Evolutionary conservation across 2,329 filamentous ascomycete species (phyloP).

Genomic region (Ophiocordyceps camponoti-saundersi): DNA sequence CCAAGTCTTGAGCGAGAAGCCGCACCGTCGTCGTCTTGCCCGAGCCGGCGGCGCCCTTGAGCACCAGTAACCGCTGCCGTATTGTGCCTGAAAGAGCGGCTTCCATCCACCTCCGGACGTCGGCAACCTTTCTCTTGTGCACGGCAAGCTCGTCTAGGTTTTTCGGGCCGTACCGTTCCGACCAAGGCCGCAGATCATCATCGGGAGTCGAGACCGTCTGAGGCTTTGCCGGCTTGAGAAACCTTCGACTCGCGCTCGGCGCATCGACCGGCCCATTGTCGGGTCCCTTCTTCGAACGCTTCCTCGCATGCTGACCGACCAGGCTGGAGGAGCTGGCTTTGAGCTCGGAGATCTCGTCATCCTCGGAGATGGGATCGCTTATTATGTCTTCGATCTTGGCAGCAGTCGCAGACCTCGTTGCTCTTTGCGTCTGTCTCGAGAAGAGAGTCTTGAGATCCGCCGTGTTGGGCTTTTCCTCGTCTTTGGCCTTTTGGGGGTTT

Average conservation of each 20-base stretch:
- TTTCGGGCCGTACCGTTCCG: slow-evolving; percentile 62
- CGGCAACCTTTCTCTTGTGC: slow-evolving; percentile 82
- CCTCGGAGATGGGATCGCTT: slow-evolving; percentile 42
- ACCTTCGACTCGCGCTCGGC: slow-evolving; percentile 29
- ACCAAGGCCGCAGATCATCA: slow-evolving; percentile 62
- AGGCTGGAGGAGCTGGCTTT: slow-evolving; percentile 34
- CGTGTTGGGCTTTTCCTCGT: slow-evolving; percentile 33
- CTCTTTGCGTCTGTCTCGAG: slow-evolving; percentile 40
- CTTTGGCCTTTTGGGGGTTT: slow-evolving; percentile 22
- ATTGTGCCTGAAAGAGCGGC: slow-evolving; percentile 49
- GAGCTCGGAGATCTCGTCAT: slow-evolving; percentile 36
- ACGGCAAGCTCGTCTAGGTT: slow-evolving; percentile 76
- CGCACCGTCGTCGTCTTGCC: slow-evolving; percentile 83
- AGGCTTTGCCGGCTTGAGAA: slow-evolving; percentile 26
- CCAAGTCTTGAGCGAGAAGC: slow-evolving; percentile 61
- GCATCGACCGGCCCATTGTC: slow-evolving; percentile 7
- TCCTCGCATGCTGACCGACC: slow-evolving; percentile 37
- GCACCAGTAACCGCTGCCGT: slow-evolving; percentile 58
- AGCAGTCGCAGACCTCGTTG: slow-evolving; percentile 15
- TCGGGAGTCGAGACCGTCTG: slow-evolving; percentile 12
- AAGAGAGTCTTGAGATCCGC: slow-evolving; percentile 43
- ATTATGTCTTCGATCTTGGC: slow-evolving; percentile 29
- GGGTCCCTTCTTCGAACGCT: slow-evolving; percentile 25
- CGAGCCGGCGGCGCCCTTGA: slow-evolving; percentile 81
- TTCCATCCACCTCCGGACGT: slow-evolving; percentile 72